A percentile compares a stretch with the other conserved stretches of the same genome.
Conservation (phyloP, 495 filamentous ascomycete genomes). For the Podospora tetraspora region DNA sequence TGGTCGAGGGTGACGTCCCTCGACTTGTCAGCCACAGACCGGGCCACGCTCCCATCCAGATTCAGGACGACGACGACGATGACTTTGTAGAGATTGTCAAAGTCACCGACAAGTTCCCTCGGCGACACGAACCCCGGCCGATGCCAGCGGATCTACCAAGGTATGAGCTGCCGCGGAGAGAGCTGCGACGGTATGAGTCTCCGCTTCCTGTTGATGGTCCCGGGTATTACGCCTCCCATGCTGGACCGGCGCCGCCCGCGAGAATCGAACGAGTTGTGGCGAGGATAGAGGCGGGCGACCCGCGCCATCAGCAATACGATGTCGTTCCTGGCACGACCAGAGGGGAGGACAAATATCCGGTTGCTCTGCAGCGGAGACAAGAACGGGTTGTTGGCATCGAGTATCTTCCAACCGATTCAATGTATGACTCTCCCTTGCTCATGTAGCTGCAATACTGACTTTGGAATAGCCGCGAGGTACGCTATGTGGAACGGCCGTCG, state of each 20-base stretch:
- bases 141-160: neutral
- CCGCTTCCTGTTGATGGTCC: slow-evolving; percentile 6
- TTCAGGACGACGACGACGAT: neutral
- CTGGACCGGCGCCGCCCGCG: neutral
- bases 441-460: neutral
- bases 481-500: neutral
- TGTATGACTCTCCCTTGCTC: neutral
- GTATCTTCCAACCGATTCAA: neutral
- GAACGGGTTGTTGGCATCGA: slow-evolving; percentile 22
- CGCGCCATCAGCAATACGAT: neutral
- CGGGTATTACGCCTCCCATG: slow-evolving; percentile 1
- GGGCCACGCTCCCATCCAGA: slow-evolving; percentile 1
- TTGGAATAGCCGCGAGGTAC: neutral
- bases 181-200: slow-evolving; percentile 1
- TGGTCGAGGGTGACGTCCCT: slow-evolving; percentile 18
- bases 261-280: neutral
- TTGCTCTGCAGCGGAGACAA: slow-evolving; percentile 12
- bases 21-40: neutral
- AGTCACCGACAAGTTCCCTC: slow-evolving; percentile 30
- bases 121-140: slow-evolving; percentile 16
- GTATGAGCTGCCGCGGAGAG: neutral
- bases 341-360: neutral
- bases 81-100: slow-evolving; percentile 26
- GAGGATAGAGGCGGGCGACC: neutral
- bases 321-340: neutral